Conservation (phyloP, 441 rosid species). For the Erodium moschatum region DNA sequence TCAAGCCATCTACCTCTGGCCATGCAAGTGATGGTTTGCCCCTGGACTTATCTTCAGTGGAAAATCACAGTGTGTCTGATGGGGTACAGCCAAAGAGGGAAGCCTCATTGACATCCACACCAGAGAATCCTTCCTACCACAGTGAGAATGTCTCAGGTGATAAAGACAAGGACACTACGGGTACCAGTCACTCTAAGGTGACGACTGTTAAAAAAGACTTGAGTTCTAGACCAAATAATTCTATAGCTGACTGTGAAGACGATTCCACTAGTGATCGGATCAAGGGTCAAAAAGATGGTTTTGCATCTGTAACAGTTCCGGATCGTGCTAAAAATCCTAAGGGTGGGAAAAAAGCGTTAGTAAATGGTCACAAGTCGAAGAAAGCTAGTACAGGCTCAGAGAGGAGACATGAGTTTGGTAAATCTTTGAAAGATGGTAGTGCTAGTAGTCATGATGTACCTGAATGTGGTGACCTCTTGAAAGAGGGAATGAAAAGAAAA, state of each 20-base stretch:
- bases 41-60: conserved; percentile 33
- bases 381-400: conserved; percentile 27
- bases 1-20: conserved; percentile 34
- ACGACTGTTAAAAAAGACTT: conserved; percentile 9
- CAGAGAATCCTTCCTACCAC: conserved; percentile 26
- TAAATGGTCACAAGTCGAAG: conserved; percentile 41
- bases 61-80: conserved; percentile 30
- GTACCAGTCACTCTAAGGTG: conserved; percentile 23
- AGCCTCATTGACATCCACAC: conserved; percentile 24
- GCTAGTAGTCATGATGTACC: conserved; percentile 21
- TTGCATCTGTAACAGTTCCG: too few relatives aligned
- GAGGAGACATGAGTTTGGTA: conserved; percentile 31
- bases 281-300: not conserved
- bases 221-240: conserved; percentile 3
- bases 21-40: conserved; percentile 31
- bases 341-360: conserved; percentile 29
- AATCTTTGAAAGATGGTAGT: conserved; percentile 23
- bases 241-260: conserved; percentile 1
- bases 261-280: not conserved
- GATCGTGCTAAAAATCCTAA: conserved; percentile 13
- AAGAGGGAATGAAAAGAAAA: conserved; percentile 33
- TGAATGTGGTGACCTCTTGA: conserved; percentile 34
- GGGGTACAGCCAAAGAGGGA: conserved; percentile 30
- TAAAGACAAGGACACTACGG: conserved; percentile 26
- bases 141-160: conserved; percentile 33